A percentile compares a stretch with the other conserved stretches of the same genome.
These are phyloP conservation scores for Prunus dulcis DNA, from an alignment of 306 rosid genomes.

Conservation along the genomic window DNA sequence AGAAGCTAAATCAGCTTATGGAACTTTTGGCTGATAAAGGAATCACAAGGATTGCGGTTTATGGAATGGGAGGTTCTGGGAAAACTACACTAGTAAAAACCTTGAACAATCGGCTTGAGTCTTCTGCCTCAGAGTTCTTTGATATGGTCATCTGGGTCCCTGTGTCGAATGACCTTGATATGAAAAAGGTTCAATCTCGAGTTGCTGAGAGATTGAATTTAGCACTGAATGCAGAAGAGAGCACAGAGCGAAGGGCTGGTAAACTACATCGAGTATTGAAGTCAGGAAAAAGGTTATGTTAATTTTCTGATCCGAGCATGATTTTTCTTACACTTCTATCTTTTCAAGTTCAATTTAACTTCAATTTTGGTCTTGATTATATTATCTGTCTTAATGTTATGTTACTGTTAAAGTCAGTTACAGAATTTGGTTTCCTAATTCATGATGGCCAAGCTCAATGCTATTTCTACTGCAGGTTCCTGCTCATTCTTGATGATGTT, in stretches of 20 bases:
- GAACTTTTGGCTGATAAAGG: not conserved
- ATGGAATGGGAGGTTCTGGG: conserved; percentile 23
- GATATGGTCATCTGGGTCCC: conserved; percentile 25
- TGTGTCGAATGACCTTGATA: conserved; percentile 4
- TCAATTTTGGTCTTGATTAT: not conserved
- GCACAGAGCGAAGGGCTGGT: conserved; percentile 5
- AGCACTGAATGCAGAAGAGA: conserved; percentile 16
- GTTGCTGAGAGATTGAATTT: conserved; percentile 23
- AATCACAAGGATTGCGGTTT: conserved; percentile 3
- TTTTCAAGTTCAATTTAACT: not conserved
- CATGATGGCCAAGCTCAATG: not conserved
- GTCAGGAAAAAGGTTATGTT: not conserved
- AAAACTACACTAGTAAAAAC: conserved; percentile 24
- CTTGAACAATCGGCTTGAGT: conserved; percentile 16
- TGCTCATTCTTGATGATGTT: conserved; percentile 21
- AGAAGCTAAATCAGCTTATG: conserved; percentile 6
- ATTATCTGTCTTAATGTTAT: not conserved
- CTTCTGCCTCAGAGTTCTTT: not conserved
- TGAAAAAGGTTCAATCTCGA: conserved; percentile 11
- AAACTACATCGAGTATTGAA: conserved; percentile 1
- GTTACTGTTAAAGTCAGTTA: not conserved
- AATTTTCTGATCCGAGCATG: not conserved
- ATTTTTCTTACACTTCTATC: not conserved
- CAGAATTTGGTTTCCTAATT: not conserved
- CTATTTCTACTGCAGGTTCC: not conserved